Conservation (phyloP, 768 basidiomycete species). For the Paxillus rubicundulus region DNA sequence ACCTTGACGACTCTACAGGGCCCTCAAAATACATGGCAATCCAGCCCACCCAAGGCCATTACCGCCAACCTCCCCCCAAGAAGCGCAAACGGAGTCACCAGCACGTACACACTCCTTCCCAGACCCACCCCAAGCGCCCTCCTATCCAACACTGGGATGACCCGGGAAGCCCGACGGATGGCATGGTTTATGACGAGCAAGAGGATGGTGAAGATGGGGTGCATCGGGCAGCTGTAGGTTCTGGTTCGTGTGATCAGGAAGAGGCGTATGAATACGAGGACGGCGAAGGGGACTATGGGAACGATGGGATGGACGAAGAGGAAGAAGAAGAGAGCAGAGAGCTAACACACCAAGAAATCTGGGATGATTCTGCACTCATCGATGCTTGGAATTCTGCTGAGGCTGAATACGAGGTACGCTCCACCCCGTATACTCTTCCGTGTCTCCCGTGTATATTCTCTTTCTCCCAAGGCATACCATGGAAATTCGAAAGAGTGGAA, state of each 20-base stretch:
- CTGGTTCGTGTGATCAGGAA: not conserved
- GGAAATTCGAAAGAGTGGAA: slow-evolving; percentile 73
- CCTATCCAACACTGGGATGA: slow-evolving; percentile 46
- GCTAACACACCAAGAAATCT: slow-evolving; percentile 71
- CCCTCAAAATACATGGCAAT: slow-evolving; percentile 1
- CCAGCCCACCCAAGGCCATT: not conserved
- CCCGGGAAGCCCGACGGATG: slow-evolving; percentile 24
- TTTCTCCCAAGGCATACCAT: slow-evolving; percentile 49
- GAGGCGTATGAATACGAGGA: slow-evolving; percentile 26
- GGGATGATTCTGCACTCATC: slow-evolving; percentile 84
- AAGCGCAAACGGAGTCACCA: slow-evolving; percentile 42
- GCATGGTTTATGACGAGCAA: slow-evolving; percentile 34
- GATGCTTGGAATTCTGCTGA: slow-evolving; percentile 83
- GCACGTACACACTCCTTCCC: too few species aligned
- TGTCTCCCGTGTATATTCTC: not conserved
- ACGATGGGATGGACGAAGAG: slow-evolving; percentile 28
- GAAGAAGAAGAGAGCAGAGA: slow-evolving; percentile 57
- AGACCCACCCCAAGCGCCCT: slow-evolving; percentile 3
- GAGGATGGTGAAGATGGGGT: not conserved
- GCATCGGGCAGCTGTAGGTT: too few species aligned
- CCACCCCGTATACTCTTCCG: not conserved
- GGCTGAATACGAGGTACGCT: slow-evolving; percentile 69
- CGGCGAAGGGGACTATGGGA: slow-evolving; percentile 16
- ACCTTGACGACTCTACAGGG: slow-evolving; percentile 20
- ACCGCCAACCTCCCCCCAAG: slow-evolving; percentile 43